Conservation (phyloP, 352 stramenopile species). For the Globisporangium acanthophoron region DNA sequence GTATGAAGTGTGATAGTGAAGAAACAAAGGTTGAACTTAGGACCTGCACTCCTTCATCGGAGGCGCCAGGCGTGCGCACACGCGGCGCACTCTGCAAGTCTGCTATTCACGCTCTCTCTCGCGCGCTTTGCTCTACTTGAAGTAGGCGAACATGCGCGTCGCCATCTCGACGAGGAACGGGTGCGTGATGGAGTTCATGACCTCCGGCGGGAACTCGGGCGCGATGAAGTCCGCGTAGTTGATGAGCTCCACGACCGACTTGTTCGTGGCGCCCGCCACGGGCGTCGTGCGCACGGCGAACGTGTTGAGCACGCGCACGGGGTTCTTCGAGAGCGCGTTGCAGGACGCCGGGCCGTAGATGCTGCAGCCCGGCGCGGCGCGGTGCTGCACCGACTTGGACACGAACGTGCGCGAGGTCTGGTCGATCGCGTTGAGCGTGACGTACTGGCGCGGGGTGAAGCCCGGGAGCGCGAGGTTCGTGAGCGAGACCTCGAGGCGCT, state of each 20-base stretch:
- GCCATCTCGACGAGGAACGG: slow-evolving; percentile 22
- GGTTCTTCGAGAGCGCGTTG: slow-evolving; percentile 16
- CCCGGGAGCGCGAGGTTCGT: slow-evolving; percentile 12
- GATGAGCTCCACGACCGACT: slow-evolving; percentile 18
- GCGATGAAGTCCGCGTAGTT: slow-evolving; percentile 22
- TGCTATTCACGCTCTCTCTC: not conserved
- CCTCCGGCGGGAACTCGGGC: slow-evolving; percentile 13
- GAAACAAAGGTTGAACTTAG: not conserved
- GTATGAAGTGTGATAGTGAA: not conserved
- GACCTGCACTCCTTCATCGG: not conserved
- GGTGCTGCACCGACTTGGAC: slow-evolving; percentile 17
- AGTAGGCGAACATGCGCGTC: slow-evolving; percentile 10
- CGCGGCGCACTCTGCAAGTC: no score
- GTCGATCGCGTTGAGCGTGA: slow-evolving; percentile 17
- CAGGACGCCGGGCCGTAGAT: slow-evolving; percentile 16
- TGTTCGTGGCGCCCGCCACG: slow-evolving; percentile 13
- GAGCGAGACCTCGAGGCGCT: slow-evolving; percentile 20
- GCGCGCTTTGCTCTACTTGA: not conserved
- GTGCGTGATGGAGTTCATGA: slow-evolving; percentile 24
- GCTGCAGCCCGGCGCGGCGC: slow-evolving; percentile 13
- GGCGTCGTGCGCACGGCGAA: slow-evolving; percentile 17
- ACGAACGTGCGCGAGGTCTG: slow-evolving; percentile 7
- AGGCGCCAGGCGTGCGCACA: not conserved
- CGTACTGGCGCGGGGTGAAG: slow-evolving; percentile 6
- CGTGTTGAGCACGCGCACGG: slow-evolving; percentile 15